A percentile compares a stretch with the other conserved stretches of the same genome.
Conservation (phyloP, 2,329 filamentous ascomycete genomes). For the Diaporthe vexans region DNA sequence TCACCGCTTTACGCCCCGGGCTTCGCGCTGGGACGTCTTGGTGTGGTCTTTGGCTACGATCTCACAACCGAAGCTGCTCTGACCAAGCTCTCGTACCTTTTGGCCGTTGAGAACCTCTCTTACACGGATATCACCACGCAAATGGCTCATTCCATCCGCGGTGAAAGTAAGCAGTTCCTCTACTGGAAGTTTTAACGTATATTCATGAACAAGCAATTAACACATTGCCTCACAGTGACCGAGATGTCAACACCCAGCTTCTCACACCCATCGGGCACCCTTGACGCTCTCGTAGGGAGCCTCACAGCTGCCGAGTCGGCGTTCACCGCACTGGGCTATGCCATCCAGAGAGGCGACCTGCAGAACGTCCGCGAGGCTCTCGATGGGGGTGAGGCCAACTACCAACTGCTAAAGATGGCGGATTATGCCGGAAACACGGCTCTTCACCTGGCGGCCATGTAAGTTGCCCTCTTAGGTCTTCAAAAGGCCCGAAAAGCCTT, state of each 20-base stretch:
- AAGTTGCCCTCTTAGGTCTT: not conserved
- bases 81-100: constrained; percentile 89
- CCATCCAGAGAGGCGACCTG: constrained; percentile 80
- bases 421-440: constrained; percentile 88
- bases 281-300: constrained; percentile 58
- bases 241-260: constrained; percentile 81
- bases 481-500: not conserved
- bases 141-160: constrained; percentile 83
- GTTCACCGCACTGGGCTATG: constrained; percentile 84
- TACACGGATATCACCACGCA: constrained; percentile 75
- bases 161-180: constrained; percentile 65
- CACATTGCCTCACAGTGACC: constrained; percentile 67
- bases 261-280: constrained; percentile 75
- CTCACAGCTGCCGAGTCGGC: constrained; percentile 69
- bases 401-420: constrained; percentile 76
- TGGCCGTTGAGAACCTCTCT: constrained; percentile 76
- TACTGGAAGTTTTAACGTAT: too few species aligned
- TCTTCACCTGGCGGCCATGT: constrained; percentile 69
- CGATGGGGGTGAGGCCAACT: constrained; percentile 68
- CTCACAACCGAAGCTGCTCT: constrained; percentile 92
- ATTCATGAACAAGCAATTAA: not conserved
- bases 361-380: constrained; percentile 76
- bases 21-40: constrained; percentile 83
- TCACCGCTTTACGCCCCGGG: constrained; percentile 84
- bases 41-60: constrained; percentile 90